Base-by-base conservation (phyloP, 345 rosid species). In the Salix dunnii region DNA sequence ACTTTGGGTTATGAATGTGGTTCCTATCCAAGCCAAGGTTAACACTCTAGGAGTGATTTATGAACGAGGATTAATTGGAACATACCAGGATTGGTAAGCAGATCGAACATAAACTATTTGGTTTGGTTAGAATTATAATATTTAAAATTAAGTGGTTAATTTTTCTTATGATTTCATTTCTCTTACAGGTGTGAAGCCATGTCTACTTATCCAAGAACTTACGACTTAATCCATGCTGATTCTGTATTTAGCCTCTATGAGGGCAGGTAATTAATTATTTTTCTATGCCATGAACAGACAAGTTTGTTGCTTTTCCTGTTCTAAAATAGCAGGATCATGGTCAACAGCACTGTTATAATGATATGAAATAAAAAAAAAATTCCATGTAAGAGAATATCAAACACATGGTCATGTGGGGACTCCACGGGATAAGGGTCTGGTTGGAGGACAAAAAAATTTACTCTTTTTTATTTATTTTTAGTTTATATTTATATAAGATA, bases 171-270 rank as follows among this genome's bases (percentile, higher is more conserved):
- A n/a, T 58, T 58, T 58, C 43, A 16, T 66, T 72, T 31, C 16
- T 66, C 13, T 60, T 3, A 25, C 82, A 86, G 91, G 91, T 85
- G 90, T 68, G 90, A 89, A 81, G 91, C 87, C 28, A 84, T 89
- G 87, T 89, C 91, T 43, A 87, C 90, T 1, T 87, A 89, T 77
- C 91, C 91, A 23, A 84, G 91, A 71, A 89, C 88, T 40, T 87
- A 84, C 18, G 90, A 89, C 76, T 74, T 89, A 25, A 79, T 89
- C 33, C 91, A 89, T 77, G 89, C 87, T 3, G 79, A 81, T 18
- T 67, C 79, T 3, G 51, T 87, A 48, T 82, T 85, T 43, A 82
- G 79, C 77, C 79, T 85, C 61, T 89, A 85, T 28, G 31, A 48
- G 36, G 79, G 74, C 77, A 87, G 84, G 91, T 88, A 77, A 66